These are phyloP conservation scores for Delphinella strobiligena DNA, from an alignment of 2,329 filamentous ascomycete species.

Conservation along the genomic window DNA sequence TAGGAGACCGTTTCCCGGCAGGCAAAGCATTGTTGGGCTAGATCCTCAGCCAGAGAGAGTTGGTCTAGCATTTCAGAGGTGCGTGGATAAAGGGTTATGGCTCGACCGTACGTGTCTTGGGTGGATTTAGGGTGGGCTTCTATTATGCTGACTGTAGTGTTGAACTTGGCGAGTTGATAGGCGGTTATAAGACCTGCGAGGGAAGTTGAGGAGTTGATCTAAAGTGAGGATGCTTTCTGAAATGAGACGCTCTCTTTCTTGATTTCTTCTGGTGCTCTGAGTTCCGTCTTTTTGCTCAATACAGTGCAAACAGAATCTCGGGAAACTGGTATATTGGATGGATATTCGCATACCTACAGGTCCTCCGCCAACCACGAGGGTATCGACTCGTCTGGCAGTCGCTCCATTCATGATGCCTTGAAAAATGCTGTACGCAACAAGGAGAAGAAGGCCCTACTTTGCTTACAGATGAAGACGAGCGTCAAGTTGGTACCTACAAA, in stretches of 20 bases:
- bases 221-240: no score
- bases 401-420: not conserved
- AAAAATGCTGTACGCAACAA: not conserved
- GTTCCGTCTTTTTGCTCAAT: no score
- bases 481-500: no score
- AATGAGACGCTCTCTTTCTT: no score
- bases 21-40: conserved; percentile 42
- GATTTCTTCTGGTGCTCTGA: no score
- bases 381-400: not conserved
- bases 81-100: conserved; percentile 42
- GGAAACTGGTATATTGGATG: no score
- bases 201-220: no score
- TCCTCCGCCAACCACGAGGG: conserved; percentile 7
- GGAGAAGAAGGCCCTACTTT: no score
- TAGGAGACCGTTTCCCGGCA: conserved; percentile 39
- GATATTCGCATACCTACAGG: conserved; percentile 3
- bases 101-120: conserved; percentile 26
- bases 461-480: no score
- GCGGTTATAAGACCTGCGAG: conserved; percentile 29
- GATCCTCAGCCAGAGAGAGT: conserved; percentile 35
- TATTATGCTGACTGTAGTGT: conserved; percentile 33
- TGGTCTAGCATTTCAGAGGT: conserved; percentile 42
- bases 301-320: no score
- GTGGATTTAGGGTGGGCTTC: conserved; percentile 28
- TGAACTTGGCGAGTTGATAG: conserved; percentile 33